phyloP scores from a whole-genome alignment of 352 stramenopile genomes.

The Pythium plurisporium region DNA sequence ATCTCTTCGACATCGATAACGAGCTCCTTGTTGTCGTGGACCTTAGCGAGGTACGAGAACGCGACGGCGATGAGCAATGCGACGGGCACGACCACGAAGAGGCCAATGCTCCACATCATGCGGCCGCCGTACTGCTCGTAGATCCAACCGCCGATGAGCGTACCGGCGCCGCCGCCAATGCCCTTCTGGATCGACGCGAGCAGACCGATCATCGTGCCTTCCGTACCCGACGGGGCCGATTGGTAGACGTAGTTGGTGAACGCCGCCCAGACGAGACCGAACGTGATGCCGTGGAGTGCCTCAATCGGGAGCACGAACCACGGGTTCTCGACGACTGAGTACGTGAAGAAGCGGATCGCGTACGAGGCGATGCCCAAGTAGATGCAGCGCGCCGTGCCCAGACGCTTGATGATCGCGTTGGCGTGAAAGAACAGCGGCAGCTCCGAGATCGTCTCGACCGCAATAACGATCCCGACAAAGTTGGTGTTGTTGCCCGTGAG shows the following conservation, averaged over 20 bases:
- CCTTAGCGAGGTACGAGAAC: conserved; percentile 38
- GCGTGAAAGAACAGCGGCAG: conserved; percentile 74
- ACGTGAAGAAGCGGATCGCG: conserved; percentile 52
- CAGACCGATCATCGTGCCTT: conserved; percentile 72
- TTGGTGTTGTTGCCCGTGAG: conserved; percentile 54
- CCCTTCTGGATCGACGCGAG: conserved; percentile 65
- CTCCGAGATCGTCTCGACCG: conserved; percentile 61
- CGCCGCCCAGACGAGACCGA: conserved; percentile 62
- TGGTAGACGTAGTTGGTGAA: conserved; percentile 79
- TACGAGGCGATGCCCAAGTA: conserved; percentile 51
- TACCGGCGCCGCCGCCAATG: conserved; percentile 52
- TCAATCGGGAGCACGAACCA: conserved; percentile 65
- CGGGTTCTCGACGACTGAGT: conserved; percentile 58
- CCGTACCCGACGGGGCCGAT: conserved; percentile 48
- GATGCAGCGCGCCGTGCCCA: conserved; percentile 50
- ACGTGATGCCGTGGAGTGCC: conserved; percentile 63
- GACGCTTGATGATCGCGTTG: conserved; percentile 57
- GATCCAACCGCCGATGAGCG: conserved; percentile 63
- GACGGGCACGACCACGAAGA: conserved; percentile 44
- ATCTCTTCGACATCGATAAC: conserved; percentile 12
- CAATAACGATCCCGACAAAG: conserved; percentile 66
- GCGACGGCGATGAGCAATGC: conserved; percentile 36
- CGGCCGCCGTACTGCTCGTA: conserved; percentile 57
- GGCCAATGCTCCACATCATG: conserved; percentile 56
- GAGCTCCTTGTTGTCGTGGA: conserved; percentile 4